Conservation (phyloP, 352 stramenopile genomes). For the Elongisporangium anandrum region DNA sequence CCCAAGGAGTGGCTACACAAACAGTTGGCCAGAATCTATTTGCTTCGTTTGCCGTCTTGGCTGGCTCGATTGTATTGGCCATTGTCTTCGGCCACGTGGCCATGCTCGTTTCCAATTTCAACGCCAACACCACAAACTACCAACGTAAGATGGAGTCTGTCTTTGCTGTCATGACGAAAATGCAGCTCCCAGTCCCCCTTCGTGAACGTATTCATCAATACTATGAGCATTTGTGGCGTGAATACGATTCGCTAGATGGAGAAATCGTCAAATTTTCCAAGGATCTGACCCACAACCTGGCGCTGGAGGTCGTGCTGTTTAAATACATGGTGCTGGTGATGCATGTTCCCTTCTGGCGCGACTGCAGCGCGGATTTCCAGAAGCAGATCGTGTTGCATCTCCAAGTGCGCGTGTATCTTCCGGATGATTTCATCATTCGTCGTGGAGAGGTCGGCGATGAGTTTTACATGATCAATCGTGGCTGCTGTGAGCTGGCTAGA, state of each 20-base stretch:
- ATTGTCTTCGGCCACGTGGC: conserved; percentile 56
- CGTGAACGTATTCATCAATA: conserved; percentile 68
- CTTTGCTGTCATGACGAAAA: conserved; percentile 47
- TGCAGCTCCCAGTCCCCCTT: conserved; percentile 34
- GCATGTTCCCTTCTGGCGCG: conserved; percentile 36
- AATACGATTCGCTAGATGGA: conserved; percentile 63
- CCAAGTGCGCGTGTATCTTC: conserved; percentile 48
- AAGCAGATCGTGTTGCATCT: conserved; percentile 47
- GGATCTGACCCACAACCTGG: conserved; percentile 54
- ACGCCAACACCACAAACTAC: conserved; percentile 41
- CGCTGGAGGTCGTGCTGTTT: conserved; percentile 62
- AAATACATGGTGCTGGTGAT: conserved; percentile 62
- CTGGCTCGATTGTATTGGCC: conserved; percentile 43
- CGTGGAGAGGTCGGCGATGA: conserved; percentile 41
- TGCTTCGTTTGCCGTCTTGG: conserved; percentile 27
- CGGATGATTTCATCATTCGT: conserved; percentile 56
- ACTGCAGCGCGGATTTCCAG: conserved; percentile 46
- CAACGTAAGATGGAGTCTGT: conserved; percentile 55
- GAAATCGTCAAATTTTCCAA: conserved; percentile 47
- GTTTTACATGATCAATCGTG: conserved; percentile 65
- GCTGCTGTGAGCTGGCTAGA: conserved; percentile 31
- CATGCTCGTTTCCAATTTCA: conserved; percentile 56
- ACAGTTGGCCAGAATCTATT: conserved; percentile 30
- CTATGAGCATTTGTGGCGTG: conserved; percentile 60
- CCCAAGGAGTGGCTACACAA: conserved; percentile 25